Evolutionary conservation across 768 basidiomycete genomes (phyloP).

Genomic region (Rhizopogon rudus): DNA sequence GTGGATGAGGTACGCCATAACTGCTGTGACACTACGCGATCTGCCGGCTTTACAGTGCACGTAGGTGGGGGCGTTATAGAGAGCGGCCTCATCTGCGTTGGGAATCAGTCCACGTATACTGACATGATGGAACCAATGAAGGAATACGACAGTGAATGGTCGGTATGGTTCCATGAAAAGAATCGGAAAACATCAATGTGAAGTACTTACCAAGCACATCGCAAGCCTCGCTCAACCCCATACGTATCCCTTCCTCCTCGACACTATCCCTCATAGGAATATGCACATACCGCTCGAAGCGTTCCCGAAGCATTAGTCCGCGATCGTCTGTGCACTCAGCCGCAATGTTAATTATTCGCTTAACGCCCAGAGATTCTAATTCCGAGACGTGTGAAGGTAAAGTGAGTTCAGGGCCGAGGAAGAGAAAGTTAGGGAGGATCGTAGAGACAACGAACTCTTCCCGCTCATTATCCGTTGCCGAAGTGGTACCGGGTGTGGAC

Average conservation of each 20-base stretch:
- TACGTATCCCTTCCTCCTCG: slow-evolving; percentile 85
- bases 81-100: slow-evolving; percentile 76
- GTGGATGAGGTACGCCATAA: slow-evolving; percentile 96
- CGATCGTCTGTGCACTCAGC: slow-evolving; percentile 79
- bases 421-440: slow-evolving; percentile 88
- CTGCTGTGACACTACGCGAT: slow-evolving; percentile 92
- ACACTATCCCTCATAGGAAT: slow-evolving; percentile 95
- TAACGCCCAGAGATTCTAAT: slow-evolving; percentile 71
- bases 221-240: slow-evolving; percentile 81
- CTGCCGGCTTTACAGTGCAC: slow-evolving; percentile 97
- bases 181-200: not conserved
- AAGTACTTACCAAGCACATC: slow-evolving; percentile 71
- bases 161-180: not conserved
- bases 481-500: slow-evolving; percentile 33
- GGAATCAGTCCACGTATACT: not conserved
- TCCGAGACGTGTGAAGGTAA: slow-evolving; percentile 69
- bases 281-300: slow-evolving; percentile 80
- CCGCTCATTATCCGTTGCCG: slow-evolving; percentile 37
- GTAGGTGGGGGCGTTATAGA: slow-evolving; percentile 86
- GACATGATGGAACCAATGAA: not conserved
- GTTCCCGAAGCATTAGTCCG: slow-evolving; percentile 57
- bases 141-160: not conserved
- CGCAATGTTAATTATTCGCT: slow-evolving; percentile 87
- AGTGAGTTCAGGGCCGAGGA: slow-evolving; percentile 85
- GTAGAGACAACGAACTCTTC: slow-evolving; percentile 80